Conservation (phyloP, 768 basidiomycete species). For the Xerocomus brunneocitrinus region DNA sequence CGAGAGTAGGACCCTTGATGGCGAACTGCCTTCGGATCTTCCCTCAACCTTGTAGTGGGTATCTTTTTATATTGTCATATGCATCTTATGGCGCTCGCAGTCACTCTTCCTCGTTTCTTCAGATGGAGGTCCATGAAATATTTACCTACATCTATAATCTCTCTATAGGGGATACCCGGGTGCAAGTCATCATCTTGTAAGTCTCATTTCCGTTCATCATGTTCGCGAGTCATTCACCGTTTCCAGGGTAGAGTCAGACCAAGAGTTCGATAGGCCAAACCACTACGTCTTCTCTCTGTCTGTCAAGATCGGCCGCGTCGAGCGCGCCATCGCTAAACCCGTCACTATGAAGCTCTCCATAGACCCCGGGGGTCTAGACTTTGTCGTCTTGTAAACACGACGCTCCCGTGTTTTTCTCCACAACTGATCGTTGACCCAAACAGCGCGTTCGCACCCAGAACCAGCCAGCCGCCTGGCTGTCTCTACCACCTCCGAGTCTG, state of each 20-base stretch:
- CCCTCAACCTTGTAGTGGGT: conserved; percentile 10
- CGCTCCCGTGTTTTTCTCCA: too few relatives aligned
- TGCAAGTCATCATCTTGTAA: conserved; percentile 52
- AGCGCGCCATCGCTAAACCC: conserved; percentile 49
- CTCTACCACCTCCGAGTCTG: conserved; percentile 60
- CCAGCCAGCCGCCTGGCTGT: conserved; percentile 48
- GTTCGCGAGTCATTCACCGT: conserved; percentile 5
- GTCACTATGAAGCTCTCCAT: conserved; percentile 42
- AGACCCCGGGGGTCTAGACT: conserved; percentile 53
- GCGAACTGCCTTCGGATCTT: conserved; percentile 9
- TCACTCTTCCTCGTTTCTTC: conserved; percentile 17
- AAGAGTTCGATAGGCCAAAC: conserved; percentile 19
- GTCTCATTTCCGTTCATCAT: conserved; percentile 13
- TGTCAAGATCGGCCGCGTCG: conserved; percentile 50
- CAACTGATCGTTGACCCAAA: not conserved
- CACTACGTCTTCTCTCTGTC: conserved; percentile 52
- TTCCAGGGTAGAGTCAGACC: conserved; percentile 27
- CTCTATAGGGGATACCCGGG: conserved; percentile 37
- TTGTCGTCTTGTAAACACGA: conserved; percentile 56
- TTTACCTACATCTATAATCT: conserved; percentile 47
- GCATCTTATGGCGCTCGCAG: conserved; percentile 16
- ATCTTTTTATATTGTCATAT: not conserved
- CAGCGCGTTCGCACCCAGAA: conserved; percentile 59
- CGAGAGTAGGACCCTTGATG: conserved; percentile 6
- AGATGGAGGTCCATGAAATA: conserved; percentile 20